Evolutionary conservation across 306 rosid genomes (phyloP), one percentile per base, ranked within the genome.

Genomic region (Cicer chorassanicum): DNA sequence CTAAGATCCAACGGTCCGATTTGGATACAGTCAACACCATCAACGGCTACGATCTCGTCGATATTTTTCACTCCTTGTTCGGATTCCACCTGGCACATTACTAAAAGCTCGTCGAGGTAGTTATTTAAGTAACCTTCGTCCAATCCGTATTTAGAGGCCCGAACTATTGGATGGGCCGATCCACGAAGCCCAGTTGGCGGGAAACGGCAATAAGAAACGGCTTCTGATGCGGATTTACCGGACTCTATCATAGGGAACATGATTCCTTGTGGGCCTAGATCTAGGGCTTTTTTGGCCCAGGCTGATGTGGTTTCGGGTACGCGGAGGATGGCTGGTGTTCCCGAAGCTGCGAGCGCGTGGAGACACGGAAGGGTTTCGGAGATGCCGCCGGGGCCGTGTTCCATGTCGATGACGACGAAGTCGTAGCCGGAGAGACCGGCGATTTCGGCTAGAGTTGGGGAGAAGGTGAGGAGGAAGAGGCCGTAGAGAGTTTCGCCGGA

Each of bases 1-100:
- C 98, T 93, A 34, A 93, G 84, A 84, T 94, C 96, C 83, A 87
- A 70, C 76, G 98, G 91, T 1, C 97, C 90, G 95, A 93, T 91
- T 65, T 93, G 96, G 36, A 93, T 72, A 59, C 92, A 87, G 41
- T 93, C 98, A 1, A 92, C 96, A 0, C 94, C 94, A n/a, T 88
- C 94, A 3, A 90, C 92, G 56, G 83, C 85, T 1, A 86, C 83
- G 29, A 92, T 92, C 64, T 84, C 89, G 0, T 69, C 79, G 0
- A 53, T 81, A 6, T 83, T 68, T 76, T 56, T 69, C 19, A 81
- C 98, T 1, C 90, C 96, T 18, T 87, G 81, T 44, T 51, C 74
- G 8, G 91, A 80, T 56, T 89, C 91, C 61, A 89, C 85, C 70
- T 90, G 92, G 74, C 94, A 87, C 93, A 92, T 84, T 39, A 92